Conservation (phyloP, 129 eudicot genomes). For the Flaveria brownii region DNA sequence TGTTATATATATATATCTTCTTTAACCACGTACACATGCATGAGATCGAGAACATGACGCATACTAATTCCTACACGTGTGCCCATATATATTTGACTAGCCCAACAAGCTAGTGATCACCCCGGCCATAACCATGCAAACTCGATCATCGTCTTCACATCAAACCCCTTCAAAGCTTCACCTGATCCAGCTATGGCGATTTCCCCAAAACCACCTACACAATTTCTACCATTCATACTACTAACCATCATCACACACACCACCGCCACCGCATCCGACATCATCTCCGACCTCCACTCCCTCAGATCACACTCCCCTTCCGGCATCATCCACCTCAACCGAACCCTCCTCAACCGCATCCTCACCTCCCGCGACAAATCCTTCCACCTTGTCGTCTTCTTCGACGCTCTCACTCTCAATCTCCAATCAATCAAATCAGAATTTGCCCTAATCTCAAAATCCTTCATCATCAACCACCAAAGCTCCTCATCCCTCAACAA, state of each 20-base stretch:
- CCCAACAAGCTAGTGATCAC: not conserved
- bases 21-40: too few relatives aligned
- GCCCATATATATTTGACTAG: not conserved
- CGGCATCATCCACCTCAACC: constrained; percentile 70
- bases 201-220: constrained; percentile 14
- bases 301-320: constrained; percentile 59
- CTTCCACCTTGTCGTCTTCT: constrained; percentile 72
- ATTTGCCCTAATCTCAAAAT: constrained; percentile 32
- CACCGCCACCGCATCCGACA: constrained; percentile 11
- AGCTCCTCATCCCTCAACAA: constrained; percentile 21
- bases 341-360: constrained; percentile 58
- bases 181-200: constrained; percentile 48
- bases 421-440: constrained; percentile 48
- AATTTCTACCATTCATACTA: constrained; percentile 11
- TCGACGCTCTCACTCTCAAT: constrained; percentile 73
- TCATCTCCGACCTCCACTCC: constrained; percentile 45
- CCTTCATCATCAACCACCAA: constrained; percentile 35
- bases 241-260: constrained; percentile 26
- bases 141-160: not conserved
- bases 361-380: constrained; percentile 47
- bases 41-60: too few relatives aligned
- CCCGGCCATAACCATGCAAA: constrained; percentile 33
- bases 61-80: not conserved
- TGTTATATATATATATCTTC: too few relatives aligned
- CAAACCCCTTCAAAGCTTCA: constrained; percentile 13